Percentiles rank a stretch among this genome's conserved stretches.
phyloP scores from a whole-genome alignment of 176 grass and related monocot genomes.

The Carex parvula region DNA sequence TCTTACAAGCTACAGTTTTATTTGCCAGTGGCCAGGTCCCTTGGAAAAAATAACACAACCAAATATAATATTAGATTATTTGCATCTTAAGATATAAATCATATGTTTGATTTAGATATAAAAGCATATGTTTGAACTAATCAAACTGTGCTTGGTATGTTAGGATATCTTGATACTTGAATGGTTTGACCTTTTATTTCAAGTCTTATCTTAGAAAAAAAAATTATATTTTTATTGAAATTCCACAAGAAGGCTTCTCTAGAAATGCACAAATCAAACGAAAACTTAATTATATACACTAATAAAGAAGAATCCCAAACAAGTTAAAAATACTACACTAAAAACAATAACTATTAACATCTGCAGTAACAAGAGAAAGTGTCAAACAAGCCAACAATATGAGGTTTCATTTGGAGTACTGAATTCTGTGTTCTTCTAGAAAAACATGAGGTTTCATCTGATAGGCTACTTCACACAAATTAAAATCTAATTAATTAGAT shows the following conservation, averaged over 20 bases:
- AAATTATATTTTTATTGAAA: not conserved
- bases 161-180: not conserved
- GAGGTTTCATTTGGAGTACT: not conserved
- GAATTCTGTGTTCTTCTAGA: not conserved
- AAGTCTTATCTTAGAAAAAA: too few relatives aligned
- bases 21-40: not conserved
- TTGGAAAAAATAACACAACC: not conserved
- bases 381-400: not conserved
- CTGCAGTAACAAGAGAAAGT: not conserved
- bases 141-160: not conserved
- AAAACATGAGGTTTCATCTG: not conserved
- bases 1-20: not conserved
- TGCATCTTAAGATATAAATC: not conserved
- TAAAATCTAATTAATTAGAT: not conserved
- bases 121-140: not conserved
- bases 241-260: not conserved
- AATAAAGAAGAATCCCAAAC: not conserved
- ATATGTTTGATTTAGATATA: not conserved
- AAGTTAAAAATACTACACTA: not conserved
- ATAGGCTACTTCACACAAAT: not conserved
- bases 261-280: not conserved
- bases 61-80: slow-evolving; percentile 3
- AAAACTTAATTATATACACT: not conserved
- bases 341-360: not conserved
- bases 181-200: too few relatives aligned